Conservation (phyloP, 2,329 filamentous ascomycete species). For the Alternaria triticina region DNA sequence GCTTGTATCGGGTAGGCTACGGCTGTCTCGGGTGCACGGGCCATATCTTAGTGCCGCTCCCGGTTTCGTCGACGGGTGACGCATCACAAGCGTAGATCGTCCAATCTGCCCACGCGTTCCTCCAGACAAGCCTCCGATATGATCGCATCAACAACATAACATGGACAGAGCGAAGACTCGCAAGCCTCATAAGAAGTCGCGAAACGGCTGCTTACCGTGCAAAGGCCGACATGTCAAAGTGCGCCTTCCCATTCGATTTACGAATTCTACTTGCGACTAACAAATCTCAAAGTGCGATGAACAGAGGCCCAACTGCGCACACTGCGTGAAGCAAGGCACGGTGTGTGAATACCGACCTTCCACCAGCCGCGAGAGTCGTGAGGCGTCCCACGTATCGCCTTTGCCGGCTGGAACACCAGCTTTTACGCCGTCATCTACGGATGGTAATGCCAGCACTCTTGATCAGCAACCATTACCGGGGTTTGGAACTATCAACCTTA, state of each 20-base stretch:
- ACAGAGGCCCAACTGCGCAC: conserved; percentile 37
- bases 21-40: conserved; percentile 1
- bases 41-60: not conserved
- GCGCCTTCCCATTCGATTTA: conserved; percentile 1
- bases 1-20: not conserved
- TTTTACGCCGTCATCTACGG: conserved; percentile 24
- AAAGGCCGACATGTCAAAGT: conserved; percentile 41
- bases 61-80: conserved; percentile 3
- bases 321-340: conserved; percentile 40
- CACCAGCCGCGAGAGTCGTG: conserved; percentile 26
- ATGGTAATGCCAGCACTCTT: conserved; percentile 9
- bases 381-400: conserved; percentile 23
- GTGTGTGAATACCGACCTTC: conserved; percentile 33
- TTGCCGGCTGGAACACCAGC: conserved; percentile 12
- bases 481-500: not conserved
- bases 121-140: conserved; percentile 3
- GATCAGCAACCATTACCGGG: conserved; percentile 6
- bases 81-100: conserved; percentile 4
- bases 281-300: conserved; percentile 37
- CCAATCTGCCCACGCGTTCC: conserved; percentile 6
- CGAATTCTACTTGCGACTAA: conserved; percentile 13
- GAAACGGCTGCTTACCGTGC: conserved; percentile 39
- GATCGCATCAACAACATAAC: conserved; percentile 3
- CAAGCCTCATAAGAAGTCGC: conserved; percentile 39
- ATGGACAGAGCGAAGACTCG: conserved; percentile 37